Conservation (phyloP, 31 red algal genomes). For the Endocladia muricata region DNA sequence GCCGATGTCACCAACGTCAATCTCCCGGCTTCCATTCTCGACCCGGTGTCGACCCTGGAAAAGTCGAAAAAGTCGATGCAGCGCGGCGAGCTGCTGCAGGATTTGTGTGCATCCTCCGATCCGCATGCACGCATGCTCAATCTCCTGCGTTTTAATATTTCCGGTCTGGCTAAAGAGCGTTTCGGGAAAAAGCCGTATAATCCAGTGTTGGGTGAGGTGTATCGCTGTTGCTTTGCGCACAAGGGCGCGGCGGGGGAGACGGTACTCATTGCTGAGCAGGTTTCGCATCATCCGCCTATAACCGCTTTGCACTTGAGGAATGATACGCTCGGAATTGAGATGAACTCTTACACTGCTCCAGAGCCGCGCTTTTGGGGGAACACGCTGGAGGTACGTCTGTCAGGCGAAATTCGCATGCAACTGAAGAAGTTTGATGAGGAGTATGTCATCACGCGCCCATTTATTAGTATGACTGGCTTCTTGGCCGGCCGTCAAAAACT, state of each 20-base stretch:
- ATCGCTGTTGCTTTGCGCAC: conserved; percentile 79
- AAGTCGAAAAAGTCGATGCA: conserved; percentile 90
- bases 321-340: conserved; percentile 69
- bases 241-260: conserved; percentile 57
- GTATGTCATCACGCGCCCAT: conserved; percentile 86
- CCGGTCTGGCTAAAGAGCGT: conserved; percentile 83
- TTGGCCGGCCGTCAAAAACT: conserved; percentile 78
- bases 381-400: conserved; percentile 81
- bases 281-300: conserved; percentile 92
- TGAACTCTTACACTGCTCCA: conserved; percentile 77
- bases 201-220: conserved; percentile 90
- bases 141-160: conserved; percentile 76
- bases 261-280: conserved; percentile 81
- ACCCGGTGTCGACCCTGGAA: conserved; percentile 87
- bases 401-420: conserved; percentile 67
- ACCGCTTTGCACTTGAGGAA: conserved; percentile 88
- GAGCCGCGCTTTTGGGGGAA: conserved; percentile 94
- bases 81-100: conserved; percentile 84
- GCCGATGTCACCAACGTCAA: conserved; percentile 75
- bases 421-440: conserved; percentile 58
- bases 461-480: conserved; percentile 75
- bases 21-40: conserved; percentile 86
- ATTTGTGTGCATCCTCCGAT: conserved; percentile 27
- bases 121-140: conserved; percentile 70
- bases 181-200: conserved; percentile 97